Evolutionary conservation across 2,329 filamentous ascomycete genomes (phyloP), one percentile per base, ranked within the genome.

Genomic region (Tolypocladium tundrense): DNA sequence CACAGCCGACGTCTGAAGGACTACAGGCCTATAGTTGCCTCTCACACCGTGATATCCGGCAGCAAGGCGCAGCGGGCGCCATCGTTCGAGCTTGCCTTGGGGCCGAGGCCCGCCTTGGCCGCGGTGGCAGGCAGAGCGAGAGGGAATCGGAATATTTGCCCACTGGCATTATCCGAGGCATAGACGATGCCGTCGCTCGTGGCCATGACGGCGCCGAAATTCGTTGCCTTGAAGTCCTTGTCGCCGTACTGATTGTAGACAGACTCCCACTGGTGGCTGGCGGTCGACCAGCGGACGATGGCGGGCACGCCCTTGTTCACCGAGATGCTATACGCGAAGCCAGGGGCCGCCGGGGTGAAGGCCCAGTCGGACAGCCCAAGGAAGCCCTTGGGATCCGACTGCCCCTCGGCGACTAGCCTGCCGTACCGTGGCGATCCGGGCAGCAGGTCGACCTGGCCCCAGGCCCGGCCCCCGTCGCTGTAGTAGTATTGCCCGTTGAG

Each of bases 141-240:
- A 19, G 54, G 54, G 33, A 56, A 50, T 3, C 42, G 13, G 31
- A 56, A 51, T 7, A 57, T 13, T 14, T 39, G 41, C 8, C 57
- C 59, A 5, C 40, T 48, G 10, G 9, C 1, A 27, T 55, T 57
- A 3, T 58, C 55, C 16, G 57, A 24, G 11, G 56, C 58, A 45
- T 58, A 60, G 24, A 60, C 16, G 48, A 58, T 21, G 53, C 58
- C 58, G 24, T 60, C 56, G 19, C 40, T 33, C 31, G 58, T 57
- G 7, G 58, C 53, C 24, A 60, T 51, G 39, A 60, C 56, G 55
- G 55, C 55, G 21, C 55, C 53, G 19, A 60, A 60, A 21, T 6
- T 14, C 3, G 33, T 31, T 8, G n/a, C 54, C 33, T 5, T 48
- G 42, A 56, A 13, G 3, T n/a, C 42, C n/a, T 24, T 33, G 41